phyloP scores from a whole-genome alignment of 2,329 filamentous ascomycete species.

The Diatrype stigma region DNA sequence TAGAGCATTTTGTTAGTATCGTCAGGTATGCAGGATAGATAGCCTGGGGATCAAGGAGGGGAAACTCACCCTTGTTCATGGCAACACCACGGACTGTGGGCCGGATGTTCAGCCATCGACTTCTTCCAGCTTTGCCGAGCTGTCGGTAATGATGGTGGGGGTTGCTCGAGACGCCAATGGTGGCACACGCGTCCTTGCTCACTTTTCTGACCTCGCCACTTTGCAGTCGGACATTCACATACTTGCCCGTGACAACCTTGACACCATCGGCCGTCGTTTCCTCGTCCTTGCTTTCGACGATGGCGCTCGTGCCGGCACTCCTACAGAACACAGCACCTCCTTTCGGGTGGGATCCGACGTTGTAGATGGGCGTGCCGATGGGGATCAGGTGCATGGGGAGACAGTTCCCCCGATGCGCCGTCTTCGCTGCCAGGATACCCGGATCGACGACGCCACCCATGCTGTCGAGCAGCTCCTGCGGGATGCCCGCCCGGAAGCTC shows the following conservation, averaged over 20 bases:
- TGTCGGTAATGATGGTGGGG: conserved; percentile 84
- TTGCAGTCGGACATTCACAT: conserved; percentile 80
- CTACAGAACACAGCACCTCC: conserved; percentile 86
- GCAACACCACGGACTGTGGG: conserved; percentile 95
- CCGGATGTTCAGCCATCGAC: conserved; percentile 87
- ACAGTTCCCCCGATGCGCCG: conserved; percentile 91
- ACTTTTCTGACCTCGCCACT: conserved; percentile 90
- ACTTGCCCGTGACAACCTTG: conserved; percentile 64
- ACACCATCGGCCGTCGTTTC: conserved; percentile 57
- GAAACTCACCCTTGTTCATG: conserved; percentile 82
- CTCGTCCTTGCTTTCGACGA: conserved; percentile 85
- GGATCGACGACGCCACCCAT: conserved; percentile 94
- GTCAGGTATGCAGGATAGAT: conserved; percentile 5
- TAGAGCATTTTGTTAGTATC: conserved; percentile 31
- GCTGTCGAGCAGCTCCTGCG: conserved; percentile 75
- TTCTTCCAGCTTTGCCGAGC: conserved; percentile 91
- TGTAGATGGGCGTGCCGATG: conserved; percentile 87
- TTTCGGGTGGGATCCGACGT: conserved; percentile 72
- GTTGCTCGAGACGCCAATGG: conserved; percentile 92
- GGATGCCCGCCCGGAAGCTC: conserved; percentile 88
- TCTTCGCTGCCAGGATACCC: conserved; percentile 92
- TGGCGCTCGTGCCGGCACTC: conserved; percentile 88
- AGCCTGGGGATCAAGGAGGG: conserved; percentile 1
- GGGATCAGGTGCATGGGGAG: conserved; percentile 94
- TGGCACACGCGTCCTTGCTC: conserved; percentile 88